Base-by-base conservation (phyloP, 345 rosid species). In the Rhodamnia argentea region DNA sequence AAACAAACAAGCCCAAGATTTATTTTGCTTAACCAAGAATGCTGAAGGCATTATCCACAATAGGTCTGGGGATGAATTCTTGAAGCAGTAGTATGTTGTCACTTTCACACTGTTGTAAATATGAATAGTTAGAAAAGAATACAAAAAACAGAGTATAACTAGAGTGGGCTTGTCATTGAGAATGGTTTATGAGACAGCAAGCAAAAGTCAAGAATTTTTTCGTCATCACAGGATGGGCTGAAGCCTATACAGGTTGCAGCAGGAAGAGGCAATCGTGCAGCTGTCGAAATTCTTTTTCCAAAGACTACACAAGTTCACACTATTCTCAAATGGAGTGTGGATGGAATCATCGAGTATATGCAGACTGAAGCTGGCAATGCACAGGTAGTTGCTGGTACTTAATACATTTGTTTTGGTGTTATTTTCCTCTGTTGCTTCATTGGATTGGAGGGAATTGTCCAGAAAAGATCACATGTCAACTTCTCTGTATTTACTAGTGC, bases 221-320 rank as follows among this genome's bases (percentile, higher is more conserved):
- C 7, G 0, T 37, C 87, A 29, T 85, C 62, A 51, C 94, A 97
- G 99, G 97, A 96, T 86, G 96, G 95, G 53, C 94, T 90, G 89
- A 96, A 91, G 92, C 95, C 98, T 51, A 89, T 97, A 84, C 96
- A 92, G 75, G 96, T 95, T 89, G 99, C 98, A 14, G 98, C 99
- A 85, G 91, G 89, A 76, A 92, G 98, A 86, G 96, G 94, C 84
- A 92, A 91, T 86, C 91, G 89, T 70, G 91, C 84, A 64, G 94
- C 91, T 86, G 95, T 95, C 86, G 97, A 96, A 91, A 89, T 91
- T 82, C 98, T 96, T 85, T 90, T 95, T 87, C 95, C 96, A 16
- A 90, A 89, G 85, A 96, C 98, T 56, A 85, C 94, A 50, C 92
- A 91, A 91, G 83, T 92, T 53, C 90, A 91, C 11, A 58, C 91